These are phyloP conservation scores for Termitomyces heimii DNA, from an alignment of 768 basidiomycete species.

Conservation along the genomic window DNA sequence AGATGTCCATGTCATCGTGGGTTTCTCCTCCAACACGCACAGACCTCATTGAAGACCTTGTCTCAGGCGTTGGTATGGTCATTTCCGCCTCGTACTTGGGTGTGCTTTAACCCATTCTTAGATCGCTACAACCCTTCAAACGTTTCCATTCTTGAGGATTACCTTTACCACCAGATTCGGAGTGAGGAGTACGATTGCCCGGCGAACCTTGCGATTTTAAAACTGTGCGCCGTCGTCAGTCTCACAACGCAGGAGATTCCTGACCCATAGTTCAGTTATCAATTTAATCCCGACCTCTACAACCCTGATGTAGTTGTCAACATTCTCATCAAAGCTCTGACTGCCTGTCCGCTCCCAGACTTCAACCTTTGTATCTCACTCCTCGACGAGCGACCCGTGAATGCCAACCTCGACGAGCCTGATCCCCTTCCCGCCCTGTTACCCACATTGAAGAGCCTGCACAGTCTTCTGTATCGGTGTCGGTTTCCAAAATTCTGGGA, in stretches of 20 bases:
- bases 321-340: constrained; percentile 89
- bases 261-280: constrained; percentile 55
- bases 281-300: constrained; percentile 91
- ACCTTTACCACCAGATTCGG: constrained; percentile 90
- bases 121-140: constrained; percentile 98
- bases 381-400: constrained; percentile 67
- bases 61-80: constrained; percentile 81
- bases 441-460: constrained; percentile 60
- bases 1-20: constrained; percentile 70
- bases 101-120: constrained; percentile 22
- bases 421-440: constrained; percentile 74
- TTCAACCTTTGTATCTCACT: constrained; percentile 93
- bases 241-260: background rate
- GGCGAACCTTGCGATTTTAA: constrained; percentile 91
- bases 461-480: constrained; percentile 73
- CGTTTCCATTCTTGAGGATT: constrained; percentile 90
- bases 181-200: constrained; percentile 91
- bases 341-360: constrained; percentile 82
- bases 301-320: constrained; percentile 92
- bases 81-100: background rate
- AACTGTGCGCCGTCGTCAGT: constrained; percentile 55
- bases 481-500: constrained; percentile 87
- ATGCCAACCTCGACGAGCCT: constrained; percentile 61
- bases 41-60: constrained; percentile 85
- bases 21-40: constrained; percentile 71